A percentile compares a stretch with the other conserved stretches of the same genome.
Evolutionary conservation across 176 grass and related monocot genomes (phyloP).

Genomic region (Zoysia japonica): DNA sequence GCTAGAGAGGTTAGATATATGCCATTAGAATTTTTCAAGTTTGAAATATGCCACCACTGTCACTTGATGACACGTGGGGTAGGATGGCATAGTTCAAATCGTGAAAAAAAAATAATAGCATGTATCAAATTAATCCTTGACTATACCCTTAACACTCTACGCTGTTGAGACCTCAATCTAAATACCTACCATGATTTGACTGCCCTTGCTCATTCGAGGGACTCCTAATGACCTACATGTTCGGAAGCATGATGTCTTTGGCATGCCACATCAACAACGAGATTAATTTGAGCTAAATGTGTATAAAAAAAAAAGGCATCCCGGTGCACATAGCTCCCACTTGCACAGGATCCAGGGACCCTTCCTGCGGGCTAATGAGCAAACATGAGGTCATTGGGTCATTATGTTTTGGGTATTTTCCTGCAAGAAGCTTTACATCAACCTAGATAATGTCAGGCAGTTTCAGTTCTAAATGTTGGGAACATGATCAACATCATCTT

Average conservation of each 20-base stretch:
- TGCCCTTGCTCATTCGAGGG: neutral
- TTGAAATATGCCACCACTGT: too few relatives aligned
- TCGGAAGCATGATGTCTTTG: neutral
- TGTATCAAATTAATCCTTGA: too few relatives aligned
- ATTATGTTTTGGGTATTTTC: neutral
- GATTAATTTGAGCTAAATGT: constrained; percentile 12
- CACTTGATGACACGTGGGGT: too few relatives aligned
- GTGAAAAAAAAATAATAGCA: too few relatives aligned
- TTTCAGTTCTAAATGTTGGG: neutral
- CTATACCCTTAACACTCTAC: too few relatives aligned
- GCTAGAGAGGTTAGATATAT: too few relatives aligned
- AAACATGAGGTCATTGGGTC: neutral
- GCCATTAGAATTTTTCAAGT: too few relatives aligned
- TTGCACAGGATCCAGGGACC: too few relatives aligned
- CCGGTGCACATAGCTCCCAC: too few relatives aligned
- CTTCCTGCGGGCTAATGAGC: neutral
- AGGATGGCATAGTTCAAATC: too few relatives aligned
- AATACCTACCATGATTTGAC: neutral
- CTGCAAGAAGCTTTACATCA: neutral
- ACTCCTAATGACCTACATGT: neutral
- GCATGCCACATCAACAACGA: constrained; percentile 3
- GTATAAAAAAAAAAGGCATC: neutral
- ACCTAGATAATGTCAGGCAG: neutral
- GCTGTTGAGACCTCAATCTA: neutral
- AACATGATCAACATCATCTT: neutral